Percentiles rank a stretch among this genome's conserved stretches.
Conservation (phyloP, 805 yeast genomes). For the Torulaspora microellipsoides region DNA sequence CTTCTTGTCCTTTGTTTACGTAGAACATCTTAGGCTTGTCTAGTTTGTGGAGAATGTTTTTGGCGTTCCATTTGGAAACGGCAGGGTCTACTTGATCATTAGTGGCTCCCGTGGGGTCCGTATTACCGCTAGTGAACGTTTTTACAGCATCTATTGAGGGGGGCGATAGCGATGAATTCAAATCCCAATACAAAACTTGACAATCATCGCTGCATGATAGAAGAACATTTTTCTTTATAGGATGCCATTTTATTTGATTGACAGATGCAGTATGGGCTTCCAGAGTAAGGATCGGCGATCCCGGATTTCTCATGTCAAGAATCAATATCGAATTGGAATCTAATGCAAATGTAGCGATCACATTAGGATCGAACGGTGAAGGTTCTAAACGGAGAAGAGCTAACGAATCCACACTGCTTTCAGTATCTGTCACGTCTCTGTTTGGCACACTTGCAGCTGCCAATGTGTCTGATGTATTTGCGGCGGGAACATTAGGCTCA, state of each 20-base stretch:
- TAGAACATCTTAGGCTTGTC: conserved; percentile 44
- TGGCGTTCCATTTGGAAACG: conserved; percentile 15
- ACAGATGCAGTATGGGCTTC: conserved; percentile 65
- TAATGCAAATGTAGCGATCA: conserved; percentile 76
- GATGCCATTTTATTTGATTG: conserved; percentile 83
- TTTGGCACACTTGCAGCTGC: neutral
- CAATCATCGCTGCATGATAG: conserved; percentile 68
- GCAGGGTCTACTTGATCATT: neutral
- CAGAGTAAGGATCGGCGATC: conserved; percentile 66
- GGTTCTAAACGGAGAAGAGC: conserved; percentile 76
- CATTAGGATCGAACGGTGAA: conserved; percentile 73
- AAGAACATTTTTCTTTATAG: conserved; percentile 52
- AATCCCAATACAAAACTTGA: conserved; percentile 68
- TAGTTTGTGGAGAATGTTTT: conserved; percentile 13
- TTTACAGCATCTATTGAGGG: neutral
- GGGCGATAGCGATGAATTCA: conserved; percentile 32
- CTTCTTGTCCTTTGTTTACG: conserved; percentile 56
- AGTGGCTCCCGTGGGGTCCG: neutral
- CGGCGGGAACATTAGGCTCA: conserved; percentile 48
- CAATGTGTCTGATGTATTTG: conserved; percentile 9
- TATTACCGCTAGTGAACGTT: neutral
- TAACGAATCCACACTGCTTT: conserved; percentile 26
- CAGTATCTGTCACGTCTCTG: conserved; percentile 1
- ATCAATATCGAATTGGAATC: conserved; percentile 61
- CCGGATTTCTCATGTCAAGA: conserved; percentile 85